These are phyloP conservation scores for Rhizophora apiculata DNA, from an alignment of 345 rosid species.

Conservation along the genomic window DNA sequence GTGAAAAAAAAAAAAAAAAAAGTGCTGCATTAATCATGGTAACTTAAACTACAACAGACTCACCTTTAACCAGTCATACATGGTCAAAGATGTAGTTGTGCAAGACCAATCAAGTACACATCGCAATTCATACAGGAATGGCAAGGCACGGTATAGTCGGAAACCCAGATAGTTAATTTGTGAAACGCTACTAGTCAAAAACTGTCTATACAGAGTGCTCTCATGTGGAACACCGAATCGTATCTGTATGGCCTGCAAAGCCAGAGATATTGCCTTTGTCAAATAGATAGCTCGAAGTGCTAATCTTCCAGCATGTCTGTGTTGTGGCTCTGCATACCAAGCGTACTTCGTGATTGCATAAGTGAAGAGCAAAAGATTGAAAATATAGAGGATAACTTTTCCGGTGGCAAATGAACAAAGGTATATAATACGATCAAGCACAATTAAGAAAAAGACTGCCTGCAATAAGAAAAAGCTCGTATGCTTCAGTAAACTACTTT, in stretches of 20 bases:
- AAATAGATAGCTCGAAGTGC: conserved; percentile 46
- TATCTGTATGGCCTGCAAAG: conserved; percentile 43
- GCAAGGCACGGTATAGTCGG: conserved; percentile 45
- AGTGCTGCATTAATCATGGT: too few species aligned
- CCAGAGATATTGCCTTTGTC: conserved; percentile 40
- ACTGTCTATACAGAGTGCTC: conserved; percentile 41
- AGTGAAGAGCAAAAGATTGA: conserved; percentile 37
- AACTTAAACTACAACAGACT: not conserved
- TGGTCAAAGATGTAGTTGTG: conserved; percentile 47
- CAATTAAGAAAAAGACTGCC: conserved; percentile 49
- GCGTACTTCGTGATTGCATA: conserved; percentile 39
- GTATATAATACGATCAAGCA: conserved; percentile 43
- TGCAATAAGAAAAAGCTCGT: conserved; percentile 22
- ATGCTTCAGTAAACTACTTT: conserved; percentile 4
- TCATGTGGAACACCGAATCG: conserved; percentile 41
- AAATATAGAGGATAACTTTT: conserved; percentile 39
- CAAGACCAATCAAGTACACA: conserved; percentile 57
- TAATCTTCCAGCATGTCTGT: conserved; percentile 31
- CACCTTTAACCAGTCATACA: conserved; percentile 54
- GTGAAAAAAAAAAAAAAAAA: too few species aligned
- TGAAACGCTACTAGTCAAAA: conserved; percentile 37
- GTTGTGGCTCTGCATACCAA: conserved; percentile 31
- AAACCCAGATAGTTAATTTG: conserved; percentile 39
- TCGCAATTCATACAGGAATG: conserved; percentile 45
- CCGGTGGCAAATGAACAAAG: conserved; percentile 48